Percentiles rank a stretch among this genome's conserved stretches.
These are phyloP conservation scores for Aphanomyces astaci DNA, from an alignment of 352 stramenopile genomes.

Conservation along the genomic window DNA sequence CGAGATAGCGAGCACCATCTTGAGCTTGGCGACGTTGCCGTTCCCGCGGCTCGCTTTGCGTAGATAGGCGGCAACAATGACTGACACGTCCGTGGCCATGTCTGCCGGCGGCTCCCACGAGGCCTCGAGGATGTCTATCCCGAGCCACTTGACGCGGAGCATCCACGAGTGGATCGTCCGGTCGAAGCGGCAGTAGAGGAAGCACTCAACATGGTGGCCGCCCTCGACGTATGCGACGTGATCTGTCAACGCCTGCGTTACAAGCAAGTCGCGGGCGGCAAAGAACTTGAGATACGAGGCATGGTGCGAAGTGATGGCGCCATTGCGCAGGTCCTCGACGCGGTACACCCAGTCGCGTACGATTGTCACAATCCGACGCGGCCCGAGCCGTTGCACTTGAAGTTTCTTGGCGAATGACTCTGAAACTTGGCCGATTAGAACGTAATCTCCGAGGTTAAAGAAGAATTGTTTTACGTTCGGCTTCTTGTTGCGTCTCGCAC, in stretches of 20 bases:
- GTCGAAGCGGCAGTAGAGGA: conserved; percentile 1
- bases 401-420: background rate
- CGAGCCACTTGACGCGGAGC: background rate
- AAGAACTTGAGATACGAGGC: conserved; percentile 25
- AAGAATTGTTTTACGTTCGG: background rate
- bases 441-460: conserved; percentile 22
- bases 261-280: background rate
- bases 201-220: conserved; percentile 23
- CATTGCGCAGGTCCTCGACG: conserved; percentile 21
- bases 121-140: background rate
- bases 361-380: too few species aligned
- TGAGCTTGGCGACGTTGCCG: too few species aligned
- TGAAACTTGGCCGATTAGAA: conserved; percentile 14
- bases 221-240: conserved; percentile 21
- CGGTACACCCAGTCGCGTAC: conserved; percentile 13
- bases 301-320: conserved; percentile 15
- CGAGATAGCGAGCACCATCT: too few species aligned
- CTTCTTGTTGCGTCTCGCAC: background rate
- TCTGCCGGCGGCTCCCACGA: background rate
- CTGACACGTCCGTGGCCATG: too few species aligned
- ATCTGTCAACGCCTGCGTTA: background rate
- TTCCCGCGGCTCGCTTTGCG: too few species aligned
- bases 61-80: too few species aligned
- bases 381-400: conserved; percentile 17
- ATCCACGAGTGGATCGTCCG: background rate